A percentile compares a stretch with the other conserved stretches of the same genome.
Evolutionary conservation across 1,284 basidiomycete genomes (phyloP).

Genomic region (Cryptococcus wingfieldii): DNA sequence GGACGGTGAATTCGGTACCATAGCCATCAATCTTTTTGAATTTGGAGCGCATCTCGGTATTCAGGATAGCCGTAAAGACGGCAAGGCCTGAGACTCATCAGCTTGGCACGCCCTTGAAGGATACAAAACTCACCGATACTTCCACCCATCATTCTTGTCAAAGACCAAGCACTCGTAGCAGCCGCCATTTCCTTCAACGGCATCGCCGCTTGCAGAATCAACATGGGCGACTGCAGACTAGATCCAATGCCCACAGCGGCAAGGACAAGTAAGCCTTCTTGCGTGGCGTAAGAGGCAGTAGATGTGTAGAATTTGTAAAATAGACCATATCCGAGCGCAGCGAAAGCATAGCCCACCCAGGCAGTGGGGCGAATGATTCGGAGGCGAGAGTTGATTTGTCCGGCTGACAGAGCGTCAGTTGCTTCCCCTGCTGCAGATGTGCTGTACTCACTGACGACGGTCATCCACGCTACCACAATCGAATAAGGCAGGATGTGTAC

Average conservation of each 20-base stretch:
- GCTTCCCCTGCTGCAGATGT: not conserved
- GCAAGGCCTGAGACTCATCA: conserved; percentile 22
- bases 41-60: conserved; percentile 27
- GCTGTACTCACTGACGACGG: conserved; percentile 23
- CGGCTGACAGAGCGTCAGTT: conserved; percentile 16
- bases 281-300: conserved; percentile 18
- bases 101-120: not conserved
- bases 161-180: conserved; percentile 34
- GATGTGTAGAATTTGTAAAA: conserved; percentile 27
- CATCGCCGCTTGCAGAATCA: conserved; percentile 42
- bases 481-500: conserved; percentile 35
- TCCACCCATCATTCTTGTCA: conserved; percentile 29
- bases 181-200: conserved; percentile 45
- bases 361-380: conserved; percentile 39
- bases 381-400: conserved; percentile 35
- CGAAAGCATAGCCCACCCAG: conserved; percentile 36
- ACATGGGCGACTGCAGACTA: conserved; percentile 24
- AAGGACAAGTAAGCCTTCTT: conserved; percentile 29
- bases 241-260: conserved; percentile 25
- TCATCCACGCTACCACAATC: conserved; percentile 24
- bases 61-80: conserved; percentile 38
- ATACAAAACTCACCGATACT: conserved; percentile 22
- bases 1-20: conserved; percentile 31
- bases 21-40: conserved; percentile 35
- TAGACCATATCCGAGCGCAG: conserved; percentile 31